Evolutionary conservation across 2,329 filamentous ascomycete genomes (phyloP).

Genomic region (Xylariaceae sp.): DNA sequence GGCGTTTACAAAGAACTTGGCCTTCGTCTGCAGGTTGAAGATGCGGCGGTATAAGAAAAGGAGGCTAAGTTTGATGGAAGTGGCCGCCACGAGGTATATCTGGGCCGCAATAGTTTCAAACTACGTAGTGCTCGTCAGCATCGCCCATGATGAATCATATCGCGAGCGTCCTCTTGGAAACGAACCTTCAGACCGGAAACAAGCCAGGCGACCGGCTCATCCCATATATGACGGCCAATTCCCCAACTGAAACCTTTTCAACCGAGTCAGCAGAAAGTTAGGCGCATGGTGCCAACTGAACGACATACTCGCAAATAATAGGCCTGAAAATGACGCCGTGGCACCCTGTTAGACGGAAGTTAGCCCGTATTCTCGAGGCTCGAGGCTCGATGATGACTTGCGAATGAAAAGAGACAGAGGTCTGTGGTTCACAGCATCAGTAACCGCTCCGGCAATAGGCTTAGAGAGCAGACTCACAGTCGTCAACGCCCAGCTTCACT

Average conservation of each 20-base stretch:
- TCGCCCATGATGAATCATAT: not conserved
- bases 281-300: too few relatives aligned
- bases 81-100: slow-evolving; percentile 7
- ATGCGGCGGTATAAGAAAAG: slow-evolving; percentile 10
- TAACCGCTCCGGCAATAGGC: not conserved
- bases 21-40: slow-evolving; percentile 7
- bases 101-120: slow-evolving; percentile 7
- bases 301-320: too few relatives aligned
- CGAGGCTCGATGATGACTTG: too few relatives aligned
- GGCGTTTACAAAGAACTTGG: slow-evolving; percentile 4
- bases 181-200: slow-evolving; percentile 6
- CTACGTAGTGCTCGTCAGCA: not conserved
- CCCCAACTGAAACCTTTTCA: slow-evolving; percentile 8
- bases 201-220: slow-evolving; percentile 3
- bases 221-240: slow-evolving; percentile 9
- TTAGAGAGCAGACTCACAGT: slow-evolving; percentile 1
- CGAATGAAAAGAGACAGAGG: too few relatives aligned
- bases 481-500: slow-evolving; percentile 6
- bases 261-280: not conserved
- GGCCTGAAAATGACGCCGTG: too few relatives aligned
- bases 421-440: too few relatives aligned
- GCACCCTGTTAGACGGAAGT: too few relatives aligned
- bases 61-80: slow-evolving; percentile 9
- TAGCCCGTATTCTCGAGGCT: too few relatives aligned
- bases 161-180: not conserved